Base-by-base conservation (phyloP, 2,329 filamentous ascomycete genomes). In the Ophiostoma sp. region DNA sequence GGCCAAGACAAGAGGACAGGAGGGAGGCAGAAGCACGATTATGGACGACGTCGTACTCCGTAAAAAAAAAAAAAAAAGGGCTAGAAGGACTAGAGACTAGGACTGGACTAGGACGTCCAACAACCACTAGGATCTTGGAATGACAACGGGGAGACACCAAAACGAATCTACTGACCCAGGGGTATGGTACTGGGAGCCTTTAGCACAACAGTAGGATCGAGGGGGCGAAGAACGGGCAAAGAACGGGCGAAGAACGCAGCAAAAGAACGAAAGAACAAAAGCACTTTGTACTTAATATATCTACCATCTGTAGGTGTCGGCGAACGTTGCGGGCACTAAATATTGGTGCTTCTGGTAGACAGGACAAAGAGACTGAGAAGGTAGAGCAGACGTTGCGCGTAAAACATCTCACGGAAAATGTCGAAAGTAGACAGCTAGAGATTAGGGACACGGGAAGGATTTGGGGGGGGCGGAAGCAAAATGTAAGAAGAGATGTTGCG, bases 381-480 rank as follows among this genome's bases (percentile, higher is more conserved):
- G 18, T 9, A 27, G 27, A 27, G 27, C 27, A 27, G 27, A 27
- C 27, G 27, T 27, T 27, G 27, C 27, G 2, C 27, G 27, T 27
- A 27, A 27, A 27, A 27, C 27, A 2, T 27, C 27, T 1, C 27
- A 27, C 27, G 27, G 27, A 27, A 27, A 27, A 27, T 27, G 27
- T 27, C 49, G 27, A 27, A 55, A 55, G 49, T 27, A 47, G 14
- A 16, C 45, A 47, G 45, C 27, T 40, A 41, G 2, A 60, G 8
- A 36, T 12, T 38, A 60, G 38, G 58, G 58, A 14, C 58, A 42
- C 60, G 60, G 60, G 60, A 63, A 63, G 60, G 60, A 63, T 63
- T 63, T 42, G 27, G 58, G 58, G 58, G 58, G 58, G 58, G 58
- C 58, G 58, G 14, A 62, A 41, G 58, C 4, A n/a, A 58, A 62